Evolutionary conservation across 2,329 filamentous ascomycete genomes (phyloP).

Genomic region (Fusarium concolor): DNA sequence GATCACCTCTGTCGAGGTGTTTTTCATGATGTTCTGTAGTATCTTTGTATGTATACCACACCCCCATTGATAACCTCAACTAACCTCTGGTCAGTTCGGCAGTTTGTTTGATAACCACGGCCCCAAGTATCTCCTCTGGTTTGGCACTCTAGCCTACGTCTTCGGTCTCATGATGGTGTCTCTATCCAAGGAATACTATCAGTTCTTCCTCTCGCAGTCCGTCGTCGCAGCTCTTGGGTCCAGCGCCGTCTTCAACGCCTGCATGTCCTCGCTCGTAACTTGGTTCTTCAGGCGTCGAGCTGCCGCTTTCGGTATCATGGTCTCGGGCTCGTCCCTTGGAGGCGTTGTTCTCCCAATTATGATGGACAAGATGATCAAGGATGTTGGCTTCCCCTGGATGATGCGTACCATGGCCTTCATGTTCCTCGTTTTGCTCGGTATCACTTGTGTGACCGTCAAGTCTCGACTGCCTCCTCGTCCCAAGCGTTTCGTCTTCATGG

Average conservation of each 20-base stretch:
- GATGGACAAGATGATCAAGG: slow-evolving; percentile 63
- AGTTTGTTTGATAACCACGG: slow-evolving; percentile 74
- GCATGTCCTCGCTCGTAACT: slow-evolving; percentile 57
- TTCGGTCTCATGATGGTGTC: slow-evolving; percentile 75
- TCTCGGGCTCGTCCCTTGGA: slow-evolving; percentile 65
- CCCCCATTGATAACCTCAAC: not conserved
- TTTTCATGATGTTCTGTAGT: slow-evolving; percentile 62
- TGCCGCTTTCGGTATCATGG: slow-evolving; percentile 64
- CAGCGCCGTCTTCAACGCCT: slow-evolving; percentile 57
- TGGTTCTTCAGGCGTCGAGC: slow-evolving; percentile 67
- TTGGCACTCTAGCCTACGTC: slow-evolving; percentile 67
- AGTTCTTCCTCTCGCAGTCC: slow-evolving; percentile 58
- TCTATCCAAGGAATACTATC: slow-evolving; percentile 59
- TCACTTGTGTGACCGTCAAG: slow-evolving; percentile 52
- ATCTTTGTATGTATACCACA: slow-evolving; percentile 53
- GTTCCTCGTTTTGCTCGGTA: slow-evolving; percentile 52
- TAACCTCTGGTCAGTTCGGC: slow-evolving; percentile 57
- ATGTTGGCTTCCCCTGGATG: slow-evolving; percentile 61
- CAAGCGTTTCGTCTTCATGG: slow-evolving; percentile 57
- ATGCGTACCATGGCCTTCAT: slow-evolving; percentile 61
- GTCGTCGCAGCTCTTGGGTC: slow-evolving; percentile 57
- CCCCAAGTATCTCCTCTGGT: slow-evolving; percentile 66
- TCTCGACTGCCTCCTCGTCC: slow-evolving; percentile 59
- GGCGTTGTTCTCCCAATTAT: slow-evolving; percentile 72
- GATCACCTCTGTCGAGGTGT: slow-evolving; percentile 68